Percentiles rank a stretch among this genome's conserved stretches.
Evolutionary conservation across 2,329 filamentous ascomycete species (phyloP).

Genomic region (Phaeosphaeriaceae sp.): DNA sequence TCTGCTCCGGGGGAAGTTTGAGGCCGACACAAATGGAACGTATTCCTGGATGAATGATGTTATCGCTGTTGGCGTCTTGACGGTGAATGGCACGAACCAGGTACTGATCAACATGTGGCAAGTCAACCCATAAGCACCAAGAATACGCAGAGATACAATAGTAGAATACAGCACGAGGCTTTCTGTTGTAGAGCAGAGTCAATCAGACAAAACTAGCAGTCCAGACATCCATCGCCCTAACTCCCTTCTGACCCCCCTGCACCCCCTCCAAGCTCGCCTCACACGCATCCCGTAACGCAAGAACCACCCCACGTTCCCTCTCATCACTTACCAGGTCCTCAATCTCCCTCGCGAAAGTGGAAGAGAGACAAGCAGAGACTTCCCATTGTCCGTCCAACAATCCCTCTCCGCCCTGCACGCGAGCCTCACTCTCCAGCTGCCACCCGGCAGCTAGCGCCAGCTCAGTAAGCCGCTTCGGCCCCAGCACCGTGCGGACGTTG

Average conservation of each 20-base stretch:
- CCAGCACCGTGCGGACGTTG: slow-evolving; percentile 58
- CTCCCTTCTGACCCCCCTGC: slow-evolving; percentile 17
- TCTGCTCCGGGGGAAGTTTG: slow-evolving; percentile 3
- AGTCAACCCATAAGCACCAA: too few relatives aligned
- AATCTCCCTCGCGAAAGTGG: slow-evolving; percentile 18
- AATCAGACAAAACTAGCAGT: slow-evolving; percentile 23
- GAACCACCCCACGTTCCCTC: slow-evolving; percentile 18
- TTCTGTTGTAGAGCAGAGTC: too few relatives aligned
- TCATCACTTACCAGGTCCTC: slow-evolving; percentile 19
- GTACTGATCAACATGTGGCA: slow-evolving; percentile 6
- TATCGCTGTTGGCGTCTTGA: slow-evolving; percentile 1
- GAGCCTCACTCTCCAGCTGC: slow-evolving; percentile 44
- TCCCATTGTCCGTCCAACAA: slow-evolving; percentile 55
- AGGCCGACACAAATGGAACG: slow-evolving; percentile 1
- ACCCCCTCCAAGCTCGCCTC: slow-evolving; percentile 23
- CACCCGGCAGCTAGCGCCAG: slow-evolving; percentile 49
- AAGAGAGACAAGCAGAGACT: slow-evolving; percentile 22
- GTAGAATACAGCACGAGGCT: too few relatives aligned
- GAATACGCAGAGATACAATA: too few relatives aligned
- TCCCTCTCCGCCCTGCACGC: slow-evolving; percentile 47
- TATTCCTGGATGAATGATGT: slow-evolving; percentile 5
- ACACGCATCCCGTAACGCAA: slow-evolving; percentile 26
- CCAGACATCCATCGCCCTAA: slow-evolving; percentile 29
- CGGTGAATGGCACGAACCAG: background rate
- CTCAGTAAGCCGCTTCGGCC: slow-evolving; percentile 50